Base-by-base conservation (phyloP, 1,284 basidiomycete species). In the Ganoderma meredithae region DNA sequence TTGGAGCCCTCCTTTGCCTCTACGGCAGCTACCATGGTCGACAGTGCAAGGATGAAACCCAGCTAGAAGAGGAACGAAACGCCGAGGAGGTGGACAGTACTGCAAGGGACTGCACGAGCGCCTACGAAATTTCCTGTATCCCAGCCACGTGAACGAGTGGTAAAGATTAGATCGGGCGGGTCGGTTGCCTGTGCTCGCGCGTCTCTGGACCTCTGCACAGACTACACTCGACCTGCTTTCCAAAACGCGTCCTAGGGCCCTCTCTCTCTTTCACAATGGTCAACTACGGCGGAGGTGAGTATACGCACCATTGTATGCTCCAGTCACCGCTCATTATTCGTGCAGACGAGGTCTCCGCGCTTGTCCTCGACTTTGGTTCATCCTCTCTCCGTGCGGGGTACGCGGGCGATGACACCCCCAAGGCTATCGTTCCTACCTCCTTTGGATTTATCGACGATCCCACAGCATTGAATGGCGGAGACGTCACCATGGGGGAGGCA, bases 401-500 rank as follows among this genome's bases (percentile, higher is more conserved):
- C 80, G 97, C 98, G 19, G 98, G 98, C 62, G 97, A 99, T 81
- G 98, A 99, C 78, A 90, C 94, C 17, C 98, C 98, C 39, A 96
- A 96, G 80, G 92, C 94, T 33, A 90, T 99, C 70, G 89, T 98
- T 69, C 95, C 98, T 1, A 94, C 96, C 0, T 88, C 90, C 65
- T 99, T 96, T 81, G 97, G 96, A 31, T 97, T 92, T 80, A 86
- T 72, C 39, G 70, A 75, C 13, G 73, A 76, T 9, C 39, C 62
- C 5, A 40, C 63, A 76, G 74, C 86, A 78, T 71, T 80, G 76
- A 74, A 79, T 63, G 69, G 68, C 55, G 55, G 36, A 60, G 89
- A 94, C 75, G 82, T 90, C 10, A 69, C 82, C 43, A 92, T 91
- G 90, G 78, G 76, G 9, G 89, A 90, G 53, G 78, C 76, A 27